Evolutionary conservation across 768 basidiomycete genomes (phyloP).

Genomic region (Suillus discolor): DNA sequence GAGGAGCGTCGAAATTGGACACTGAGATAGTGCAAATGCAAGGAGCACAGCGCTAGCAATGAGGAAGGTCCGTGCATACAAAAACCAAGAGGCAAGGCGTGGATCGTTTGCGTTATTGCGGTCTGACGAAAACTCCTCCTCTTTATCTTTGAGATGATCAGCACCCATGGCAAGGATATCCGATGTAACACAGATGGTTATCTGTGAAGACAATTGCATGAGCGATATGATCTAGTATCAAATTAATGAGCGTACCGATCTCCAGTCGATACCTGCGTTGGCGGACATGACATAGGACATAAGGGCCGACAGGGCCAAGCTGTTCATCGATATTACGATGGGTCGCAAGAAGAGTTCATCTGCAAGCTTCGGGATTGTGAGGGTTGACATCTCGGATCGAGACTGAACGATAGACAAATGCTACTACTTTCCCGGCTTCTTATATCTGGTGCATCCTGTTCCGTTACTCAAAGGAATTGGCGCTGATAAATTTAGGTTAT

Average conservation of each 20-base stretch:
- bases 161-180: not conserved
- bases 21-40: not conserved
- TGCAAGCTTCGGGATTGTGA: not conserved
- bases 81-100: not conserved
- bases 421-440: not conserved
- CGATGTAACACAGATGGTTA: not conserved
- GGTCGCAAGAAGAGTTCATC: constrained; percentile 1
- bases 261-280: not conserved
- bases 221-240: not conserved
- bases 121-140: not conserved
- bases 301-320: not conserved
- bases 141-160: not conserved
- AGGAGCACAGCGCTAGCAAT: not conserved
- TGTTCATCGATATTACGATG: not conserved
- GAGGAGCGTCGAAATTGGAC: not conserved
- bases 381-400: not conserved
- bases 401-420: not conserved
- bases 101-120: not conserved
- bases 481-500: not conserved
- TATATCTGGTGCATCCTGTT: not conserved
- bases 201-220: not conserved
- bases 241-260: not conserved
- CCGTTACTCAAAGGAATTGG: not conserved
- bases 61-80: not conserved
- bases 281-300: not conserved